Percentiles rank a stretch among this genome's conserved stretches.
Conservation (phyloP, 2,329 filamentous ascomycete species). For the Parastagonospora avenae region DNA sequence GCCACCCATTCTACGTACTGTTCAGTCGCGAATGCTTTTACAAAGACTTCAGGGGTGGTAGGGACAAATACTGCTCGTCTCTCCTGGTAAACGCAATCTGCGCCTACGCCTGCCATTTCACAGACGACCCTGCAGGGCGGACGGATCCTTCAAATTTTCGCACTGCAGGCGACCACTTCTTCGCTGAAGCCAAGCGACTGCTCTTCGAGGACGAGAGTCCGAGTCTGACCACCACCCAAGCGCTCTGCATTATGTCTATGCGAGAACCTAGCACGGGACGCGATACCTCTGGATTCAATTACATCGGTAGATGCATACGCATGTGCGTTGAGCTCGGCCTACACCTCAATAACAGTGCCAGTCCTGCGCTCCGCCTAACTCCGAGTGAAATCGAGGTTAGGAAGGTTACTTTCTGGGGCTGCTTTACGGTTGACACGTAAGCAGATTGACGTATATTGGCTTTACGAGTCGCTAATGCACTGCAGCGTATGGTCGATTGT, state of each 20-base stretch:
- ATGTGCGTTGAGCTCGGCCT: conserved; percentile 74
- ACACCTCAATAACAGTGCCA: conserved; percentile 56
- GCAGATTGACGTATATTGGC: conserved; percentile 5
- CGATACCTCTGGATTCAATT: conserved; percentile 74
- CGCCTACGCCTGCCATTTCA: conserved; percentile 71
- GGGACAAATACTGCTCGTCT: conserved; percentile 69
- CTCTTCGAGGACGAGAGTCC: conserved; percentile 64
- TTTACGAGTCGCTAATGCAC: conserved; percentile 4
- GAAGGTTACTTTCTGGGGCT: conserved; percentile 60
- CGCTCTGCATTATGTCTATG: conserved; percentile 76
- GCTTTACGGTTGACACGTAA: conserved; percentile 56
- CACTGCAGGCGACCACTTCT: conserved; percentile 75
- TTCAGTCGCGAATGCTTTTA: conserved; percentile 74
- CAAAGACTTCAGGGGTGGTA: conserved; percentile 66
- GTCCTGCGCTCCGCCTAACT: conserved; percentile 37
- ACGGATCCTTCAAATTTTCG: conserved; percentile 66
- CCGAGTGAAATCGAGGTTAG: conserved; percentile 54
- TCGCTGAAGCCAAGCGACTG: conserved; percentile 69
- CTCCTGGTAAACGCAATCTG: conserved; percentile 70
- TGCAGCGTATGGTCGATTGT: conserved; percentile 52
- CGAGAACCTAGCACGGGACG: conserved; percentile 74
- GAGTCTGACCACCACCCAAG: conserved; percentile 72
- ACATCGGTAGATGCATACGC: conserved; percentile 73
- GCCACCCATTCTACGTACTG: conserved; percentile 76
- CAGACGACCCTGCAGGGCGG: conserved; percentile 66